A percentile compares a stretch with the other conserved stretches of the same genome.
Evolutionary conservation across 208 protist genomes (phyloP).

Genomic region (Trypanosoma theileri): DNA sequence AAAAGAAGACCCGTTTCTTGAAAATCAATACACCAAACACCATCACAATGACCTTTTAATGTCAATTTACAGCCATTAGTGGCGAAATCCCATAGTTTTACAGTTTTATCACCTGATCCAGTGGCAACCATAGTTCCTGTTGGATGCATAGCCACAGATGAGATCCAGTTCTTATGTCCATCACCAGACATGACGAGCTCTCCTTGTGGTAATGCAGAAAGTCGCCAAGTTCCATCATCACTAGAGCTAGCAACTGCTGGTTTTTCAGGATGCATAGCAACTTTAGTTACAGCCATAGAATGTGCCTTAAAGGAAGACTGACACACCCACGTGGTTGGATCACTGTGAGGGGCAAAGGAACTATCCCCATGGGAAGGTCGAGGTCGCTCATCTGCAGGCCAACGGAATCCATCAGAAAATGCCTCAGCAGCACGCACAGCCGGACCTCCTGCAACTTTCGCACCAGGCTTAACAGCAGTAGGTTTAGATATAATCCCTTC

Average conservation of each 20-base stretch:
- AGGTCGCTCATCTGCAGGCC: slow-evolving; percentile 69
- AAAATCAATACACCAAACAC: slow-evolving; percentile 94
- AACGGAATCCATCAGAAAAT: slow-evolving; percentile 43
- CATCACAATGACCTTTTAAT: slow-evolving; percentile 93
- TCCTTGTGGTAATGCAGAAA: slow-evolving; percentile 90
- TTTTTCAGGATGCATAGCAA: slow-evolving; percentile 94
- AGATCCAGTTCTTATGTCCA: slow-evolving; percentile 94
- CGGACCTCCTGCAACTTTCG: slow-evolving; percentile 2
- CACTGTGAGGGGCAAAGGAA: slow-evolving; percentile 2
- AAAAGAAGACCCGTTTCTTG: slow-evolving; percentile 94
- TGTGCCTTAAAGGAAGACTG: slow-evolving; percentile 78
- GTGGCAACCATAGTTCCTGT: slow-evolving; percentile 94
- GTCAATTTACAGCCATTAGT: slow-evolving; percentile 85
- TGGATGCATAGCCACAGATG: slow-evolving; percentile 84
- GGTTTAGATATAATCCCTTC: slow-evolving; percentile 9
- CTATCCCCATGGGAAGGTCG: not conserved
- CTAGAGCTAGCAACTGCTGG: slow-evolving; percentile 94
- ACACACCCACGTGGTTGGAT: slow-evolving; percentile 60
- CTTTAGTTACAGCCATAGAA: slow-evolving; percentile 80
- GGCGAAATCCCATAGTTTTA: slow-evolving; percentile 97
- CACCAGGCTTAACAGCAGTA: slow-evolving; percentile 13
- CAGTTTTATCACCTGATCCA: slow-evolving; percentile 93
- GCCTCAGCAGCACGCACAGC: slow-evolving; percentile 16
- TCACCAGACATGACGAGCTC: slow-evolving; percentile 95
- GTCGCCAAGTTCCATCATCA: slow-evolving; percentile 96